These are phyloP conservation scores for Cladosporium sphaerospermum DNA, from an alignment of 2,329 filamentous ascomycete species.

Conservation along the genomic window DNA sequence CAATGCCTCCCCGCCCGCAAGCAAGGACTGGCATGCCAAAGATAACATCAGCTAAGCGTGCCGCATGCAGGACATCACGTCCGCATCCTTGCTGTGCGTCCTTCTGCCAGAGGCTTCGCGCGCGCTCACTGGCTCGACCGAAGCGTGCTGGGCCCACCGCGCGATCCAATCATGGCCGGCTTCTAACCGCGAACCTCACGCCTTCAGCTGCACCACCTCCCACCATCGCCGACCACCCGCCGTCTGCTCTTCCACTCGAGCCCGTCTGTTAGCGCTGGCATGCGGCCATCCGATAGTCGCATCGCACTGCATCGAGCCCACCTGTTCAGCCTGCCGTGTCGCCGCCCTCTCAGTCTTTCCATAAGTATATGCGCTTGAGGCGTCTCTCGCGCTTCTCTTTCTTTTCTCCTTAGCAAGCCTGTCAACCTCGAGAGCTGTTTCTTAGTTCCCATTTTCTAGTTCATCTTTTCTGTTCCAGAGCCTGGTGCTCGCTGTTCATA, in stretches of 20 bases:
- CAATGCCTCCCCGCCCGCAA: neutral
- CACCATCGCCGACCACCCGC: neutral
- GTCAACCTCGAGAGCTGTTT: slow-evolving; percentile 46
- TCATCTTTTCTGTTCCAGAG: slow-evolving; percentile 35
- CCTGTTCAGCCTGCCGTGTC: neutral
- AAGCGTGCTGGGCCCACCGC: neutral
- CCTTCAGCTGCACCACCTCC: slow-evolving; percentile 8
- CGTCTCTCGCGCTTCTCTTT: slow-evolving; percentile 12
- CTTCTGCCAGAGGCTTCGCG: neutral
- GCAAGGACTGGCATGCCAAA: slow-evolving; percentile 2
- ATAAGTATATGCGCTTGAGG: slow-evolving; percentile 6
- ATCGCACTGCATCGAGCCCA: slow-evolving; percentile 11
- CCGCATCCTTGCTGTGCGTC: neutral
- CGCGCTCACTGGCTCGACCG: slow-evolving; percentile 1
- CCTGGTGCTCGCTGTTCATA: slow-evolving; percentile 38
- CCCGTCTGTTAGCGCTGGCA: slow-evolving; percentile 12
- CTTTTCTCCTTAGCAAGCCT: slow-evolving; percentile 46
- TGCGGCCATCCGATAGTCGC: slow-evolving; percentile 16
- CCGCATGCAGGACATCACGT: slow-evolving; percentile 10
- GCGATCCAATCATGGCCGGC: neutral
- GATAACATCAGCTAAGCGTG: slow-evolving; percentile 8
- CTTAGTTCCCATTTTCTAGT: slow-evolving; percentile 36
- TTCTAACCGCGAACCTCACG: slow-evolving; percentile 12
- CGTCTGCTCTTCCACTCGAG: slow-evolving; percentile 9
- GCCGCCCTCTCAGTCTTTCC: neutral